Base-by-base conservation (phyloP, 352 stramenopile genomes). In the Phytophthora pistaciae region DNA sequence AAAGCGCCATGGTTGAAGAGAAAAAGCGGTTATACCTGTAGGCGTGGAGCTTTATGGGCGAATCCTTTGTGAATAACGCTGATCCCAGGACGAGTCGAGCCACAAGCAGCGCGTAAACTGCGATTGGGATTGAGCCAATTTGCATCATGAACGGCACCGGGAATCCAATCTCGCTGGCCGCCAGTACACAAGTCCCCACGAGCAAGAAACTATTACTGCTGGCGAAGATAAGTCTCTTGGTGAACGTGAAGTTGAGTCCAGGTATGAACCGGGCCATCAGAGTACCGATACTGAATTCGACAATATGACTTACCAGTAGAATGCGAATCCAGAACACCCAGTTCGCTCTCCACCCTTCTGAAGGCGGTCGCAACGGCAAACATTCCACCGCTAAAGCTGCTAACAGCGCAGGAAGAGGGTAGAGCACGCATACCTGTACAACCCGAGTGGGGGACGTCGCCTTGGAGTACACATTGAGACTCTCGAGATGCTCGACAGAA, bases 401-500 rank as follows among this genome's bases (percentile, higher is more conserved):
- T 18, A 40, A 1, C 10, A 70, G 18, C 18, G 54, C 44, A 33
- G 63, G 63, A 11, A 59, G 1, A 23, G 63, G 63, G 38, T 49
- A 57, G 4, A 66, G 48, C 5, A 66, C 9, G 40, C 60, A 66
- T 14, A 59, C 48, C 31, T 42, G 42, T 3, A 59, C 18, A 3
- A 66, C 60, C 25, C 49, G 60, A 25, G n/a, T 36, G 6, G 4
- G 27, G 8, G 52, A 68, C 6, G 52, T 66, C 0, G 50, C 36
- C 21, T 50, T 66, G 27, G 25, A 66, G 40, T 72, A 66, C 9
- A 40, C 3, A 16, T 66, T 36, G 5, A 72, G 29, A 25, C 44
- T 70, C 44, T 64, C 62, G 14, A 63, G 31, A 13, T 38, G 53
- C 14, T 64, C 62, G 3, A 66, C n/a, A 9, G 64, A 71, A 20